These are phyloP conservation scores for Metschnikowia arizonensis DNA, from an alignment of 805 yeast genomes.

Conservation along the genomic window DNA sequence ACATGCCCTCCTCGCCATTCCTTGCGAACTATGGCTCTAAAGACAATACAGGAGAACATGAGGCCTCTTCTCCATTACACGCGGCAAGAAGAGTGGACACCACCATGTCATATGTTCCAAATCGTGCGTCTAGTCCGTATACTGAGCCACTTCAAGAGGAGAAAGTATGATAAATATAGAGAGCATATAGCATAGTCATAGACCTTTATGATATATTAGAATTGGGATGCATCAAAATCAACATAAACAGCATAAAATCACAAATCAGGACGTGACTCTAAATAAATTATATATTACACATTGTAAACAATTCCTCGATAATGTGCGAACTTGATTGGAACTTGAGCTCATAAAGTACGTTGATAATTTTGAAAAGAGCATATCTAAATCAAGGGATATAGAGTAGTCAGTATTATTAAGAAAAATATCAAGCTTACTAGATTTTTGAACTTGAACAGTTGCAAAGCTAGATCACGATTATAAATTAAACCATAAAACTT, in stretches of 20 bases:
- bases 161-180: slow-evolving; percentile 15
- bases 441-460: too few relatives aligned
- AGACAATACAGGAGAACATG: slow-evolving; percentile 12
- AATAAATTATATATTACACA: too few relatives aligned
- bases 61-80: slow-evolving; percentile 30
- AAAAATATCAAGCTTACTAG: too few relatives aligned
- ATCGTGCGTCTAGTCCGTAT: slow-evolving; percentile 18
- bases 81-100: slow-evolving; percentile 37
- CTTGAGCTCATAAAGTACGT: too few relatives aligned
- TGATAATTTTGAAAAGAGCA: too few relatives aligned
- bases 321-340: too few relatives aligned
- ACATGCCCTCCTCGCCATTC: slow-evolving; percentile 42
- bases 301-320: too few relatives aligned
- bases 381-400: too few relatives aligned
- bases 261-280: neutral
- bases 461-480: too few relatives aligned
- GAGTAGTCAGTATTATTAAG: too few relatives aligned
- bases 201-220: neutral
- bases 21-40: slow-evolving; percentile 16
- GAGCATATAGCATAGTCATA: neutral
- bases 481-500: too few relatives aligned
- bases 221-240: neutral
- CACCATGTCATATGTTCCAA: slow-evolving; percentile 21
- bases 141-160: slow-evolving; percentile 24
- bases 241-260: neutral